These are phyloP conservation scores for Brasenia schreberi DNA, from an alignment of 164 flowering plant genomes.

Conservation along the genomic window DNA sequence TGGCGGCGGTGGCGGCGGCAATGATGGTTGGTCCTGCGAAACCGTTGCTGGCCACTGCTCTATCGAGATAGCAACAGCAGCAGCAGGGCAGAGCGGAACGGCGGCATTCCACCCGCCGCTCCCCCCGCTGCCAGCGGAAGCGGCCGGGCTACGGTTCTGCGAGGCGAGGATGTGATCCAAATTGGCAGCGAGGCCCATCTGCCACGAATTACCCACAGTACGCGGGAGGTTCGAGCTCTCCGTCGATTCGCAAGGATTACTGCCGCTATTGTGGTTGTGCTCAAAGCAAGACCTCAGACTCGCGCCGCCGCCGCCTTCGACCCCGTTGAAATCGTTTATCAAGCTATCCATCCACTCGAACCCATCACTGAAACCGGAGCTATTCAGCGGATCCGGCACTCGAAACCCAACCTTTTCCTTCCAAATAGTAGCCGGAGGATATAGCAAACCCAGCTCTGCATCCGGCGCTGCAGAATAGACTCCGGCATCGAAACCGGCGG, in stretches of 20 bases:
- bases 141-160: neutral
- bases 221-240: slow-evolving; percentile 48
- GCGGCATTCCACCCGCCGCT: neutral
- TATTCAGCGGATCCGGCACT: slow-evolving; percentile 18
- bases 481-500: slow-evolving; percentile 15
- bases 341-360: slow-evolving; percentile 95
- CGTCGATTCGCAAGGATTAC: slow-evolving; percentile 26
- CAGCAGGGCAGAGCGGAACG: slow-evolving; percentile 10
- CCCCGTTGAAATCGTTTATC: slow-evolving; percentile 24
- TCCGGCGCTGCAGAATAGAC: neutral
- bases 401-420: slow-evolving; percentile 13
- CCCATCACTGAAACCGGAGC: slow-evolving; percentile 46
- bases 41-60: neutral
- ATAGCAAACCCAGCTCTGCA: neutral
- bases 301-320: slow-evolving; percentile 28
- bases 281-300: slow-evolving; percentile 2
- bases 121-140: neutral
- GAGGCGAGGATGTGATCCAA: neutral
- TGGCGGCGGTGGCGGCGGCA: neutral
- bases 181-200: slow-evolving; percentile 22
- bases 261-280: neutral
- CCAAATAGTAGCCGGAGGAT: slow-evolving; percentile 37
- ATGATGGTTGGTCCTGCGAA: neutral
- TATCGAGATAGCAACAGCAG: slow-evolving; percentile 3
- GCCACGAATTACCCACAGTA: slow-evolving; percentile 43